Conservation (phyloP, 208 protist species). For the Phytomonas sp. region DNA sequence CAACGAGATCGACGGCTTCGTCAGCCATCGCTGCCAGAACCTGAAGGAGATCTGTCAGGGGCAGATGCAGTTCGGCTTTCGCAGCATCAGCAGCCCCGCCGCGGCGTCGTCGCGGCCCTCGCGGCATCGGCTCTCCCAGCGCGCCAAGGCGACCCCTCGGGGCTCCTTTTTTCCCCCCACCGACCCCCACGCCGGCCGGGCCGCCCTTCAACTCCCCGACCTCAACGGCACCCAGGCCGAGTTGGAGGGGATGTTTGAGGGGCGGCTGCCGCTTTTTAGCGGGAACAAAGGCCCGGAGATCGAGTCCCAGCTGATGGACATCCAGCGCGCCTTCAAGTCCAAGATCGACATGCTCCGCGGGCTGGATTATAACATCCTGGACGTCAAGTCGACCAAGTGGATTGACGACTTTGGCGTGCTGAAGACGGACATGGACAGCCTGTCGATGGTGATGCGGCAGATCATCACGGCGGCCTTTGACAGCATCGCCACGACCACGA, state of each 20-base stretch:
- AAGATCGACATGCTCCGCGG: slow-evolving; percentile 87
- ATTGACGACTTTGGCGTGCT: slow-evolving; percentile 95
- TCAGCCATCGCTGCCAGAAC: slow-evolving; percentile 95
- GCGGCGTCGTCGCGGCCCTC: neutral
- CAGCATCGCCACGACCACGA: slow-evolving; percentile 77
- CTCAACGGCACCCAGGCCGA: slow-evolving; percentile 18
- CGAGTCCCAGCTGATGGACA: slow-evolving; percentile 91
- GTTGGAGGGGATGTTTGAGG: slow-evolving; percentile 34
- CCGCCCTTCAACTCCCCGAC: slow-evolving; percentile 53
- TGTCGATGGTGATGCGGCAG: slow-evolving; percentile 95
- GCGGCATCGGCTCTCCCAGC: neutral
- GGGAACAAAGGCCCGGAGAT: slow-evolving; percentile 94
- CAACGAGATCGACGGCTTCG: slow-evolving; percentile 96
- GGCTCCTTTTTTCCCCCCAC: slow-evolving; percentile 4
- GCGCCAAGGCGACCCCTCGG: slow-evolving; percentile 13
- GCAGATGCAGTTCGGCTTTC: slow-evolving; percentile 95
- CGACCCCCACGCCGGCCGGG: slow-evolving; percentile 17
- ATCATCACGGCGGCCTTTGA: slow-evolving; percentile 96
- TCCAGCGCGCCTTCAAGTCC: slow-evolving; percentile 91
- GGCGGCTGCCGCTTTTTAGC: slow-evolving; percentile 88
- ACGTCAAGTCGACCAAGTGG: slow-evolving; percentile 96
- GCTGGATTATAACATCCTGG: slow-evolving; percentile 94
- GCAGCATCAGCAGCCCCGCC: slow-evolving; percentile 21
- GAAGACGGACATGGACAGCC: slow-evolving; percentile 94
- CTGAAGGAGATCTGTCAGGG: slow-evolving; percentile 95